These are phyloP conservation scores for Collybia nuda DNA, from an alignment of 768 basidiomycete species.

Conservation along the genomic window DNA sequence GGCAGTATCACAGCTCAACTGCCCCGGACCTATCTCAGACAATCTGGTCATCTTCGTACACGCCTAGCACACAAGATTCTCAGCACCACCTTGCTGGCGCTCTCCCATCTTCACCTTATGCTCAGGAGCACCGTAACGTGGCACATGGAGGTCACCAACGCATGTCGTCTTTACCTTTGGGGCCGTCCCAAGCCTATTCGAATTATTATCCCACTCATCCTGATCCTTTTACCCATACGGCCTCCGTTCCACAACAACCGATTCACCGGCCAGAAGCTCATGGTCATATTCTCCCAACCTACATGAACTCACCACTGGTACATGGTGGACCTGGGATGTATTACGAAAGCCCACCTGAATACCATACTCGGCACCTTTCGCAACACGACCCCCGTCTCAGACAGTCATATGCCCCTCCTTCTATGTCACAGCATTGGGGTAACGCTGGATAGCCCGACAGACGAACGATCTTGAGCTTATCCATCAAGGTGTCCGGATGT, in stretches of 20 bases:
- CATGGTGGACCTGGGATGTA: slow-evolving; percentile 11
- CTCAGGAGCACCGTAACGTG: slow-evolving; percentile 8
- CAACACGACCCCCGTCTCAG: slow-evolving; percentile 26
- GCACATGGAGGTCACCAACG: slow-evolving; percentile 23
- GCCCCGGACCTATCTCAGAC: slow-evolving; percentile 30
- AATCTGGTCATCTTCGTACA: slow-evolving; percentile 34
- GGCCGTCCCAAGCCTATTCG: slow-evolving; percentile 18
- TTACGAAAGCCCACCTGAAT: slow-evolving; percentile 16
- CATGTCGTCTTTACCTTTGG: slow-evolving; percentile 23
- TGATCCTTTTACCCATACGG: slow-evolving; percentile 27
- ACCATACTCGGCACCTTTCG: slow-evolving; percentile 27
- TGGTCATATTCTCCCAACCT: slow-evolving; percentile 11
- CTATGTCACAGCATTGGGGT: slow-evolving; percentile 34
- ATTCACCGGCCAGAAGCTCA: slow-evolving; percentile 22
- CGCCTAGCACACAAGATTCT: slow-evolving; percentile 25
- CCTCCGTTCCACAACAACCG: slow-evolving; percentile 16
- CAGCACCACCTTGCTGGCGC: slow-evolving; percentile 25
- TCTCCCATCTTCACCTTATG: slow-evolving; percentile 10
- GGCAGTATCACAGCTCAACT: slow-evolving; percentile 20
- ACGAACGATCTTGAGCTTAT: background rate
- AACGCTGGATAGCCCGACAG: slow-evolving; percentile 24
- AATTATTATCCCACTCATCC: slow-evolving; percentile 18
- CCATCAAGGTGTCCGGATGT: background rate
- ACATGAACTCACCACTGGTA: slow-evolving; percentile 11
- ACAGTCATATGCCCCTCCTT: slow-evolving; percentile 24